phyloP scores from a whole-genome alignment of 192 early-diverging fungal species.

The Coemansia biformis region DNA sequence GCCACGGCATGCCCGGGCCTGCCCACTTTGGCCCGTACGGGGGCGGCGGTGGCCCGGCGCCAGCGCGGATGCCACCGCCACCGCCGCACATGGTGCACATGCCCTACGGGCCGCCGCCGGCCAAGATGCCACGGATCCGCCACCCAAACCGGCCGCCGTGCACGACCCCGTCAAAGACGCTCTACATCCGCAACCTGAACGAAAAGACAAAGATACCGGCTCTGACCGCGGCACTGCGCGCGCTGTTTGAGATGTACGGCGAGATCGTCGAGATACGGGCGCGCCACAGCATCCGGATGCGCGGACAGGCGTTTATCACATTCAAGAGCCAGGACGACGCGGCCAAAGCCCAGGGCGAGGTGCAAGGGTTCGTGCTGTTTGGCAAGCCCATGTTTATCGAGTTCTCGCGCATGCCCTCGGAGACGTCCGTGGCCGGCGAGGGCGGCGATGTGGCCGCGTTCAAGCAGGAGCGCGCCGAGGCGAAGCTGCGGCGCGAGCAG shows the following conservation, averaged over 20 bases:
- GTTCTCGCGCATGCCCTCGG: constrained; percentile 29
- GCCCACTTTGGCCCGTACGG: no score
- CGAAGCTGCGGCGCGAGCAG: constrained; percentile 15
- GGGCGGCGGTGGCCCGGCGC: no score
- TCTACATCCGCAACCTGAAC: constrained; percentile 79
- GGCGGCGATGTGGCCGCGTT: constrained; percentile 53
- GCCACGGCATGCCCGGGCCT: no score
- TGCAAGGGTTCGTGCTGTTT: constrained; percentile 80
- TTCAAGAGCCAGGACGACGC: constrained; percentile 72
- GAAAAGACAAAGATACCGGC: constrained; percentile 67
- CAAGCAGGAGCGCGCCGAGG: constrained; percentile 17
- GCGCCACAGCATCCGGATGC: constrained; percentile 73
- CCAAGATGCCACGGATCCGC: constrained; percentile 26
- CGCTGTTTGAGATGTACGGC: constrained; percentile 81
- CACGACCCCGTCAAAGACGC: constrained; percentile 59
- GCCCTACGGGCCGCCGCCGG: constrained; percentile 5
- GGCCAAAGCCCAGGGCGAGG: constrained; percentile 68
- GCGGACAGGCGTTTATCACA: constrained; percentile 92
- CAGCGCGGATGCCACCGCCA: constrained; percentile 5
- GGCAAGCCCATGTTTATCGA: constrained; percentile 68
- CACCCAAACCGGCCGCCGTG: constrained; percentile 59
- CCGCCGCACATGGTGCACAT: constrained; percentile 4
- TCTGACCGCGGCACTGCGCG: constrained; percentile 67
- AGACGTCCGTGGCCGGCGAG: constrained; percentile 52
- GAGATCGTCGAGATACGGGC: constrained; percentile 75